Evolutionary conservation across 306 rosid species (phyloP).

Genomic region (Dalbergia oliveri): DNA sequence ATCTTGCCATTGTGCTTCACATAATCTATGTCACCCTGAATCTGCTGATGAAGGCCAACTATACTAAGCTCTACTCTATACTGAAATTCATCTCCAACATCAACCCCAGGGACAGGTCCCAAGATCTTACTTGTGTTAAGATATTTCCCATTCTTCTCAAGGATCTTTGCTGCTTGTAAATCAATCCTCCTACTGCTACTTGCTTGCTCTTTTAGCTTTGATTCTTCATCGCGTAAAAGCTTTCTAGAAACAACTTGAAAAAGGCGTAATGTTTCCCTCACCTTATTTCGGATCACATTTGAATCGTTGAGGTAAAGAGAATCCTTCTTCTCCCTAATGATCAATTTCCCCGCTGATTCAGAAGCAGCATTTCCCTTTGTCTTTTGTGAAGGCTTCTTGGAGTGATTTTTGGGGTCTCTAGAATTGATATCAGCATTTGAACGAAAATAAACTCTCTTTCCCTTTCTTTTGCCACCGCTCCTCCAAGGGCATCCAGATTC

Average conservation of each 20-base stretch:
- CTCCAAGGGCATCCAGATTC: conserved; percentile 58
- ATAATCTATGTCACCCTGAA: conserved; percentile 69
- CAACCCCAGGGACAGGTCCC: conserved; percentile 75
- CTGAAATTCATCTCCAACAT: conserved; percentile 77
- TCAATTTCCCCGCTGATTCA: conserved; percentile 43
- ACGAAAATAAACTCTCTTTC: conserved; percentile 39
- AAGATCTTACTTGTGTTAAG: conserved; percentile 64
- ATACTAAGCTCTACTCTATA: conserved; percentile 68
- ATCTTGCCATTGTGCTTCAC: conserved; percentile 49
- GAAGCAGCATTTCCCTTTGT: conserved; percentile 22
- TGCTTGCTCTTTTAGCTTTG: conserved; percentile 53
- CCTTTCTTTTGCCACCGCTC: conserved; percentile 50
- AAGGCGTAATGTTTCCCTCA: conserved; percentile 68
- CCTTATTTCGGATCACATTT: conserved; percentile 56
- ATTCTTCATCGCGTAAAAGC: conserved; percentile 70
- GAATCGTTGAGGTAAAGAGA: conserved; percentile 20
- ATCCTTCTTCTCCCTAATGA: conserved; percentile 35
- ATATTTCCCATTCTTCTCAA: conserved; percentile 54
- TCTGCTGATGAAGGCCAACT: conserved; percentile 65
- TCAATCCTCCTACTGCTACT: conserved; percentile 52
- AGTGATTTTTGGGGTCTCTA: neutral
- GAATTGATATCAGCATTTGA: neutral
- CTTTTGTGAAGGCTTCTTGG: conserved; percentile 45
- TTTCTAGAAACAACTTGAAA: conserved; percentile 66
- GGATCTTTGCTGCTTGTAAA: conserved; percentile 53